These are phyloP conservation scores for Amyloporia xantha DNA, from an alignment of 768 basidiomycete species.

Conservation along the genomic window DNA sequence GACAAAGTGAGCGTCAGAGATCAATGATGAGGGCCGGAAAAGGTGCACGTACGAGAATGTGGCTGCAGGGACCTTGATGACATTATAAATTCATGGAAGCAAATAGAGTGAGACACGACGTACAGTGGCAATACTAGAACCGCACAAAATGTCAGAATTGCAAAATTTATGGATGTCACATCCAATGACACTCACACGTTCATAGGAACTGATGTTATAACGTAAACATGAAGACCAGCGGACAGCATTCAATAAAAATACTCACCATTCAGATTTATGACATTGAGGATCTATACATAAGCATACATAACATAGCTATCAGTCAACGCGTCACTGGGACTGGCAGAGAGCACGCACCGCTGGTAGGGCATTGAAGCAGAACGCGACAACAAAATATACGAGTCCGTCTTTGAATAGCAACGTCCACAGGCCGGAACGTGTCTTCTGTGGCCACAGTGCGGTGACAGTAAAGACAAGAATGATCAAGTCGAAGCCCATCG, in stretches of 20 bases:
- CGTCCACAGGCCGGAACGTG: constrained; percentile 56
- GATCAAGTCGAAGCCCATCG: constrained; percentile 63
- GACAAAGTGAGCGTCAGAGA: not conserved
- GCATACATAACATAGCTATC: not conserved
- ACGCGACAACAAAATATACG: constrained; percentile 61
- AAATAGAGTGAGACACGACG: constrained; percentile 31
- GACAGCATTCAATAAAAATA: constrained; percentile 4
- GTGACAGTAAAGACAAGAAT: constrained; percentile 51
- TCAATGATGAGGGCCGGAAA: constrained; percentile 1
- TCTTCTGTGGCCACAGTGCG: constrained; percentile 40
- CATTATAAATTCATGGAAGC: not conserved
- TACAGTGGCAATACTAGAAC: constrained; percentile 46
- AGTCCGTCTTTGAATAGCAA: constrained; percentile 70
- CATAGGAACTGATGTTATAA: constrained; percentile 41
- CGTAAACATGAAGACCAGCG: too few species aligned
- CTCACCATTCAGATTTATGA: constrained; percentile 55
- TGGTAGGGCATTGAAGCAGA: constrained; percentile 58
- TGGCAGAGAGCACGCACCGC: constrained; percentile 38
- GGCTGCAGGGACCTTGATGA: constrained; percentile 53
- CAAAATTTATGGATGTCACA: not conserved
- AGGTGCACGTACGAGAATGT: constrained; percentile 46
- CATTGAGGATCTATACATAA: constrained; percentile 49
- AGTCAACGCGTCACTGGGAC: not conserved
- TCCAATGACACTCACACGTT: constrained; percentile 42
- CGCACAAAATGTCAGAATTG: constrained; percentile 3